phyloP scores from a whole-genome alignment of 2,329 filamentous ascomycete genomes.

The Blastomyces percursus region DNA sequence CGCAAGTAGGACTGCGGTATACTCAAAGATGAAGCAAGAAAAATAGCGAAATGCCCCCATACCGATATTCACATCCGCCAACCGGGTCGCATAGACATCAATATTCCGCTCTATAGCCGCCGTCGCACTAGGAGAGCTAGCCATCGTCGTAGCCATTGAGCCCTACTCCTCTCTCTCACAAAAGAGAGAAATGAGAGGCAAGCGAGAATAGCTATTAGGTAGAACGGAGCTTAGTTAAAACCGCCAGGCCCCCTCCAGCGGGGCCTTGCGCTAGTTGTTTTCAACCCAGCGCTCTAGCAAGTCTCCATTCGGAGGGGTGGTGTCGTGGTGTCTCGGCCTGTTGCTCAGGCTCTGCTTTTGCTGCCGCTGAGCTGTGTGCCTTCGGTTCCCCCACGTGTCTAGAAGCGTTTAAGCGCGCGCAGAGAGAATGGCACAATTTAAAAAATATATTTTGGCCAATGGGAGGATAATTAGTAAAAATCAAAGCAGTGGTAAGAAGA shows the following conservation, averaged over 20 bases:
- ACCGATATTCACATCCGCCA: constrained; percentile 40
- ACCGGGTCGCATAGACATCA: constrained; percentile 40
- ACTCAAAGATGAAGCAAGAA: background rate
- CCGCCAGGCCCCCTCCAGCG: background rate
- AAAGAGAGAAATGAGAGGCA: background rate
- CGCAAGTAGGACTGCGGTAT: background rate
- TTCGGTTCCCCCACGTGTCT: background rate
- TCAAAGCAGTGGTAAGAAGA: background rate
- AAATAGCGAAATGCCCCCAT: constrained; percentile 16
- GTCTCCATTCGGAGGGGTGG: background rate
- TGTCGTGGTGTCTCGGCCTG: background rate
- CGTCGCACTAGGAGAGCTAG: background rate
- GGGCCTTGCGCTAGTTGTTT: background rate
- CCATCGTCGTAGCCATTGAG: background rate
- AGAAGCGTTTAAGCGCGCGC: background rate
- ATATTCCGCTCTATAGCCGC: constrained; percentile 36
- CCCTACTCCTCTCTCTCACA: background rate
- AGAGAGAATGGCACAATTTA: background rate
- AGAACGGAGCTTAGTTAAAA: background rate
- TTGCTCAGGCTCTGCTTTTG: background rate
- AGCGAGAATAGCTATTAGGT: background rate
- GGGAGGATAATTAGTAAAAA: background rate
- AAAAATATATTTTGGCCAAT: background rate
- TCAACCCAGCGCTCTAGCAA: background rate
- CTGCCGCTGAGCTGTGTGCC: background rate